phyloP scores from a whole-genome alignment of 2,329 filamentous ascomycete genomes.

The Aspergillus brasiliensis region DNA sequence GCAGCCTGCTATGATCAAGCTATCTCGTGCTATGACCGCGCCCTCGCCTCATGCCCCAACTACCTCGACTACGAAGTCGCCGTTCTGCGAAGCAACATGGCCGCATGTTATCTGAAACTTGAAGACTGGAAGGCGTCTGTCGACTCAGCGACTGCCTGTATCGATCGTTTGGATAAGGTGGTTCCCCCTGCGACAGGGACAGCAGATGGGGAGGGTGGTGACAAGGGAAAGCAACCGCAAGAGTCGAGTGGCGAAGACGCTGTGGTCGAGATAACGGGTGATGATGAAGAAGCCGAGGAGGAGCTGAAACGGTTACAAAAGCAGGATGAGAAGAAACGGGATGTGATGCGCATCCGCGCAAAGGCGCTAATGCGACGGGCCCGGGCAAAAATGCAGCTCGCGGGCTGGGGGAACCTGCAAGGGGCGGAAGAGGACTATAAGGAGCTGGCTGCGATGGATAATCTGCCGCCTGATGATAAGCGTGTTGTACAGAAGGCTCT shows the following conservation, averaged over 20 bases:
- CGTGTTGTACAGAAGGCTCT: conserved; percentile 70
- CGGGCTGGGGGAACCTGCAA: conserved; percentile 77
- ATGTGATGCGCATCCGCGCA: conserved; percentile 74
- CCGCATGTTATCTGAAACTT: conserved; percentile 84
- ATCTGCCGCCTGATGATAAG: conserved; percentile 66
- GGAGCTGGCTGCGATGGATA: conserved; percentile 59
- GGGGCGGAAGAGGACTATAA: conserved; percentile 82
- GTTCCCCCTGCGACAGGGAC: conserved; percentile 43
- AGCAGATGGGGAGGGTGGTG: conserved; percentile 18
- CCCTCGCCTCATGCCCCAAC: conserved; percentile 74
- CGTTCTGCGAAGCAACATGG: conserved; percentile 83
- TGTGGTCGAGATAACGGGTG: conserved; percentile 55
- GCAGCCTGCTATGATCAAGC: conserved; percentile 73
- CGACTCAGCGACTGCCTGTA: conserved; percentile 68
- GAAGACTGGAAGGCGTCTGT: conserved; percentile 83
- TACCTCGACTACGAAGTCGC: conserved; percentile 88
- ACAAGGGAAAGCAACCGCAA: conserved; percentile 20
- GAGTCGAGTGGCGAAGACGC: conserved; percentile 16
- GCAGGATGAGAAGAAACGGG: conserved; percentile 54
- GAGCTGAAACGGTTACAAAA: conserved; percentile 47
- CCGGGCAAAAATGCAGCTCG: conserved; percentile 68
- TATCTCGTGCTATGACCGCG: conserved; percentile 79
- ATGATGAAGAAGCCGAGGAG: conserved; percentile 43
- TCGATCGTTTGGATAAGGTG: conserved; percentile 72
- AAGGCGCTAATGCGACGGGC: conserved; percentile 83